These are phyloP conservation scores for Pleurotus salmoneostramineus DNA, from an alignment of 768 basidiomycete genomes.

Conservation along the genomic window DNA sequence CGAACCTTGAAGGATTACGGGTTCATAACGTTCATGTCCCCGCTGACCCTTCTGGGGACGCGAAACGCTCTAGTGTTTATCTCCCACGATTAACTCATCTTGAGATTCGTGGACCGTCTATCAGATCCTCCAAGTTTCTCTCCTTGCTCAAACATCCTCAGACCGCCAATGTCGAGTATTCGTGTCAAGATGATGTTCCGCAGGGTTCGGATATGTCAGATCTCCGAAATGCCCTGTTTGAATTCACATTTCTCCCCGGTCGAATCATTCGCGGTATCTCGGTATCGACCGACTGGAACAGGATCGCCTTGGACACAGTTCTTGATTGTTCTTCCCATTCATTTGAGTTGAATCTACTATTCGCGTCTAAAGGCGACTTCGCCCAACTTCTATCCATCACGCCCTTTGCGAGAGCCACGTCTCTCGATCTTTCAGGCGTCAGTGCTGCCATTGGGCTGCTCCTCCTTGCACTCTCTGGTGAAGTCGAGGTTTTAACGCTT, in stretches of 20 bases:
- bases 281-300: not conserved
- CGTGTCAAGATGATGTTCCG: not conserved
- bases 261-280: not conserved
- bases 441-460: not conserved
- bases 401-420: not conserved
- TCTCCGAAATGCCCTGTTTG: not conserved
- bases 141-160: not conserved
- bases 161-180: not conserved
- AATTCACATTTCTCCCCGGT: not conserved
- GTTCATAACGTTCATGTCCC: not conserved
- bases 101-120: not conserved
- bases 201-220: not conserved
- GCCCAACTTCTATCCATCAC: not conserved
- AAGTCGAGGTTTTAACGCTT: not conserved
- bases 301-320: too few species aligned
- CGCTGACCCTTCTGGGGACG: not conserved
- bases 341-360: too few species aligned
- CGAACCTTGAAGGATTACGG: not conserved
- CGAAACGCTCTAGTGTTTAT: not conserved
- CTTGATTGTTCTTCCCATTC: too few species aligned
- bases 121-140: not conserved
- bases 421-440: not conserved
- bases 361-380: not conserved
- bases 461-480: not conserved
- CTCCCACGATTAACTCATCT: not conserved